phyloP scores from a whole-genome alignment of 2,329 filamentous ascomycete species.

The Verticillium tricorpus region DNA sequence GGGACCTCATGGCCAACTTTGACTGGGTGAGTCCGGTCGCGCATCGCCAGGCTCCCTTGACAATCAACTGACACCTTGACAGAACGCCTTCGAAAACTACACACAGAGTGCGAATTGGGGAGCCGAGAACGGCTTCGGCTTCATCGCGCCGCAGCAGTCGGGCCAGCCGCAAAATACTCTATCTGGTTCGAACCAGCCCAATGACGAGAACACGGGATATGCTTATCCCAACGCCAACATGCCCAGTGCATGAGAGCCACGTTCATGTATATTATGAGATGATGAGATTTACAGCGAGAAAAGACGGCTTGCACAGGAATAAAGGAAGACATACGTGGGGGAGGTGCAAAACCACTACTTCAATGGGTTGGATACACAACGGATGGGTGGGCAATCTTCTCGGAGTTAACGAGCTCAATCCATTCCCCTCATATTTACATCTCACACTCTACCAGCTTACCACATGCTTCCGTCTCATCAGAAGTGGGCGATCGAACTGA shows the following conservation, averaged over 20 bases:
- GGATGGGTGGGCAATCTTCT: background rate
- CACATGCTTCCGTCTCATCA: background rate
- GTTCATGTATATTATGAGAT: background rate
- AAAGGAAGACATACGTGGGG: background rate
- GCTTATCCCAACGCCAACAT: background rate
- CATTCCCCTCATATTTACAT: background rate
- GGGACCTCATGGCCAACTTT: constrained; percentile 45
- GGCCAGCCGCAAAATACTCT: background rate
- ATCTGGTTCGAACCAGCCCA: background rate
- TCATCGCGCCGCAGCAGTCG: background rate
- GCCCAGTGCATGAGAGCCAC: background rate
- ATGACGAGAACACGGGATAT: background rate
- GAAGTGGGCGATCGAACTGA: background rate
- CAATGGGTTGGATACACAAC: background rate
- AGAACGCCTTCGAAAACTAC: constrained; percentile 55
- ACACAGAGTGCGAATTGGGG: constrained; percentile 51
- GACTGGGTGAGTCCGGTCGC: constrained; percentile 48
- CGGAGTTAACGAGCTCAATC: background rate
- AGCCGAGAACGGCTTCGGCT: constrained; percentile 48
- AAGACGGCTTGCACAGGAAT: background rate
- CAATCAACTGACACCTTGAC: constrained; percentile 18
- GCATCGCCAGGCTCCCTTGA: background rate
- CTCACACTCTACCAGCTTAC: background rate
- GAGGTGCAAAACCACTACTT: background rate
- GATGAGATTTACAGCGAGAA: background rate